phyloP scores from a whole-genome alignment of 208 protist genomes.

The Novymonas esmeraldas region DNA sequence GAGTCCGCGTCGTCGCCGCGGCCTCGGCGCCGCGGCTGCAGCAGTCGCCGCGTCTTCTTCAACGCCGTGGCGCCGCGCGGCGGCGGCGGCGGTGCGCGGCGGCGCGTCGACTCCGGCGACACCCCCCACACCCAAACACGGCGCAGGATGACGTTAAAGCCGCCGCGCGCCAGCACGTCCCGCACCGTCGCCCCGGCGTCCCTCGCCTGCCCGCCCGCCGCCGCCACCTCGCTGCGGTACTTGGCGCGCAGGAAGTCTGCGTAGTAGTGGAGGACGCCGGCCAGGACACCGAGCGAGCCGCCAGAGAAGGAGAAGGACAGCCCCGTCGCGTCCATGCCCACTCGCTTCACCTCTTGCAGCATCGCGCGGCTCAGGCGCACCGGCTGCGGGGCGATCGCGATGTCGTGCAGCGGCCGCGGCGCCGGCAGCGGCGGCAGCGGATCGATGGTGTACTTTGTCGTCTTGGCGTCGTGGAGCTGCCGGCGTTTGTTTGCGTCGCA shows the following conservation, averaged over 20 bases:
- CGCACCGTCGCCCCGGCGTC: conserved; percentile 31
- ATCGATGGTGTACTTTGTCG: conserved; percentile 39
- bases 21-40: conserved; percentile 4
- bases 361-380: conserved; percentile 25
- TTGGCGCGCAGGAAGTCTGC: conserved; percentile 33
- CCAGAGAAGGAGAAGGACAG: conserved; percentile 59
- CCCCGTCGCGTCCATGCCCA: conserved; percentile 30
- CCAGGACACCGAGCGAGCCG: conserved; percentile 61
- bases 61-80: background rate
- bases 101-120: conserved; percentile 21
- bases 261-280: conserved; percentile 53
- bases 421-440: conserved; percentile 33
- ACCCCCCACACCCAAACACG: conserved; percentile 60
- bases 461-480: conserved; percentile 13
- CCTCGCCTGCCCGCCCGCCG: conserved; percentile 12
- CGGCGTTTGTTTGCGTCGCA: conserved; percentile 40
- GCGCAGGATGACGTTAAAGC: conserved; percentile 58
- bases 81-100: background rate
- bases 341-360: conserved; percentile 21
- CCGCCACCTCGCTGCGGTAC: conserved; percentile 32
- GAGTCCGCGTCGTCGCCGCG: conserved; percentile 16
- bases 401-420: conserved; percentile 35
- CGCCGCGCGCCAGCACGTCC: conserved; percentile 29
- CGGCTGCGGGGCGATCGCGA: conserved; percentile 46
- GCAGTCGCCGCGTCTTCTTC: conserved; percentile 16